Conservation (phyloP, 176 grass and related monocot genomes). For the Oryza nivara region DNA sequence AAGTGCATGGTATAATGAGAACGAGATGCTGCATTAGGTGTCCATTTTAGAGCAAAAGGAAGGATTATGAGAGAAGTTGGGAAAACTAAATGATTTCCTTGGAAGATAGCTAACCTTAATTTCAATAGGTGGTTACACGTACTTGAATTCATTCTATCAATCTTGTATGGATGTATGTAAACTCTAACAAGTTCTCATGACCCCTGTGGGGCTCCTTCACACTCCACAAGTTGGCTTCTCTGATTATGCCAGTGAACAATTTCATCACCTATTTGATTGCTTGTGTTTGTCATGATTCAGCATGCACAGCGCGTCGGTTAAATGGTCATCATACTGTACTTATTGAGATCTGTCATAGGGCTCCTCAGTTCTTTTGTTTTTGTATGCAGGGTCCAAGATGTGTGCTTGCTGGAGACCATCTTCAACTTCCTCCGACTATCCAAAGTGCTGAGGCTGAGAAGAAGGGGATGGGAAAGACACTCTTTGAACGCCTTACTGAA, state of each 20-base stretch:
- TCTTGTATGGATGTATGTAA: not conserved
- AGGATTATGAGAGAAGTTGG: not conserved
- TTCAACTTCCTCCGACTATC: conserved; percentile 94
- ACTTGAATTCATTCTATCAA: not conserved
- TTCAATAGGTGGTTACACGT: not conserved
- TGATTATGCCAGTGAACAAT: conserved; percentile 1
- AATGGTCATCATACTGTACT: conserved; percentile 3
- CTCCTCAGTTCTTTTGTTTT: conserved; percentile 26
- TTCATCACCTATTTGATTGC: conserved; percentile 5
- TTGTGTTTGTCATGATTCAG: conserved; percentile 16
- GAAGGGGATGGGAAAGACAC: conserved; percentile 90
- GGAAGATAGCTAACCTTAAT: not conserved
- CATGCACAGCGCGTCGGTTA: conserved; percentile 15
- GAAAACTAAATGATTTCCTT: not conserved
- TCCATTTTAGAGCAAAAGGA: not conserved
- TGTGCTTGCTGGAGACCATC: conserved; percentile 91
- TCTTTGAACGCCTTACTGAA: conserved; percentile 85
- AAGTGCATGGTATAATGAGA: not conserved
- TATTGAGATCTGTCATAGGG: not conserved
- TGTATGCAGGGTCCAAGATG: conserved; percentile 75
- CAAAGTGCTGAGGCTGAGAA: conserved; percentile 92
- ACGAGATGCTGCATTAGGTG: not conserved
- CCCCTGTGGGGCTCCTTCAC: not conserved
- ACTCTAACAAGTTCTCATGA: not conserved
- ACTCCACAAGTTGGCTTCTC: not conserved